Percentiles rank a stretch among this genome's conserved stretches.
phyloP scores from a whole-genome alignment of 768 basidiomycete genomes.

The Kwoniella sp. region DNA sequence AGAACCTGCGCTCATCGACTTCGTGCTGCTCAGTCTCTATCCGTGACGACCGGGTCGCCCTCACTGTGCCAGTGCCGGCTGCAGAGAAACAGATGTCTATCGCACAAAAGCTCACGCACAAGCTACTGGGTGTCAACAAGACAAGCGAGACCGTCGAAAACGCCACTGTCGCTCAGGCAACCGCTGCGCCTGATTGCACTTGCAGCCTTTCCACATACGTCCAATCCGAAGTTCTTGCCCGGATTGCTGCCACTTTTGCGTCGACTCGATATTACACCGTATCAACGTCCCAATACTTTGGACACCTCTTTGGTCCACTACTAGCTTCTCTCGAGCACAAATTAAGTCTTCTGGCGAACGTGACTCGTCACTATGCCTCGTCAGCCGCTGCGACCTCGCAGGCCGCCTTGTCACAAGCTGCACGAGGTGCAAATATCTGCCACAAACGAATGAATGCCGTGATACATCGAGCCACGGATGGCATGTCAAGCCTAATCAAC shows the following conservation, averaged over 20 bases:
- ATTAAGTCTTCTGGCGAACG: neutral
- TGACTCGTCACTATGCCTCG: neutral
- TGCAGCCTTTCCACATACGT: conserved; percentile 15
- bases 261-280: neutral
- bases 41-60: conserved; percentile 16
- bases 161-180: neutral
- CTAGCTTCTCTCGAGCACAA: neutral
- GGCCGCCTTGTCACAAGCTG: neutral
- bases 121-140: conserved; percentile 14
- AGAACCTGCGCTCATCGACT: conserved; percentile 2
- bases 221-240: neutral
- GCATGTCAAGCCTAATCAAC: conserved; percentile 7
- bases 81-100: neutral
- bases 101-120: conserved; percentile 6
- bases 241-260: neutral
- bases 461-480: neutral
- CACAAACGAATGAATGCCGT: neutral
- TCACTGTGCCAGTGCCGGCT: conserved; percentile 12
- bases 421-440: conserved; percentile 3
- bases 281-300: neutral
- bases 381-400: neutral
- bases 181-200: conserved; percentile 1
- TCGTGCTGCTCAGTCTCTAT: conserved; percentile 21
- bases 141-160: neutral
- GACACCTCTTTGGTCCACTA: neutral